Evolutionary conservation across 2,329 filamentous ascomycete genomes (phyloP), one percentile per base, ranked within the genome.

Genomic region (Claviceps paspali): DNA sequence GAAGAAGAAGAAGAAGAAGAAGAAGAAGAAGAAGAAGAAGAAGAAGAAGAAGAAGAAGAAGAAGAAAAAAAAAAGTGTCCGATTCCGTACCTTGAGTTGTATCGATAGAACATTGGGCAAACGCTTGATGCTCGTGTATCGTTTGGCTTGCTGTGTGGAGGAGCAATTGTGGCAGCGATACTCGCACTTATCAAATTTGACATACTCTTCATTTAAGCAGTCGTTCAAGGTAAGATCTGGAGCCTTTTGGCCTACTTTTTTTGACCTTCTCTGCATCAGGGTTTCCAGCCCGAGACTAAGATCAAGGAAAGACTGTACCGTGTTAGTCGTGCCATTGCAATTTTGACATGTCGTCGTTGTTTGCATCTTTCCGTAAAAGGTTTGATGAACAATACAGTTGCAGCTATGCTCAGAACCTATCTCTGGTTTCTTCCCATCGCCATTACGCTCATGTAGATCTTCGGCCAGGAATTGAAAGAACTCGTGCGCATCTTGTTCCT

Each of bases 391-490:
- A 49, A 96, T 83, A 58, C 88, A 98, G 41, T 79, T 74, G 64
- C 91, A 96, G 47, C 61, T 72, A 50, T 74, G 70, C 50, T 75
- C 71, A 44, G 67, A 73, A 43, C 63, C 70, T 35, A 54, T 70
- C 53, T 69, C 73, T 22, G 71, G 70, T 47, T 64, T 71, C 51
- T 76, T 79, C 28, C 72, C 70, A 45, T 82, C 78, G 11, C 78
- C 78, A 48, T 87, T 91, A 29, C 85, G 73, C 52, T 82, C 76
- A 53, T 95, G 88, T 12, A 98, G 68, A 49, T 91, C 83, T 61
- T 95, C 88, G 26, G 92, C 80, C 24, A 96, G 72, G 52, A 93
- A 95, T 54, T 94, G 86, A 57, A 95, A 92, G 60, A 93, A 96
- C 55, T 96, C 88, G 53, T 96, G 88, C 1, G 88, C 88, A 53